Evolutionary conservation across 2,329 filamentous ascomycete genomes (phyloP), one percentile per base, ranked within the genome.

Genomic region (Colletotrichum cuscutae): DNA sequence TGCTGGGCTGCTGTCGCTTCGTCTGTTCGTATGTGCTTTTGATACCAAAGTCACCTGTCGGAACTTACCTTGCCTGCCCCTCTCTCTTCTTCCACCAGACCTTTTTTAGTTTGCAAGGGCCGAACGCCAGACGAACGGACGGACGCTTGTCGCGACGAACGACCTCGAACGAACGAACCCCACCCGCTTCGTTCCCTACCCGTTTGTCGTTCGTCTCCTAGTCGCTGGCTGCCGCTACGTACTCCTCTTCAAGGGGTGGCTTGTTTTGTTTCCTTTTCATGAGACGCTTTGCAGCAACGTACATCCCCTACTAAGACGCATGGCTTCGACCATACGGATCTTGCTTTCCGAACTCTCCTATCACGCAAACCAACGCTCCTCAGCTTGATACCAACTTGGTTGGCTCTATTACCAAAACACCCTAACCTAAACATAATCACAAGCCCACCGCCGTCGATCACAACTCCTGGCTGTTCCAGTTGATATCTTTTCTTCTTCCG

Each of bases 81-180:
- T n/a, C 42, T 53, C 52, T 56, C 24, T 26, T 56, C 53, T 56
- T 56, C 26, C 22, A 49, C 42, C 42, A 49, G 42, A 49, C 42
- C 42, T 49, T 49, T 49, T 49, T 49, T 11, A 49, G 42, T 22
- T 42, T 13, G 37, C 26, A 62, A 62, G 57, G 63, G 64, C 64
- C 68, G 68, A 62, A 68, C 49, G 35, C 68, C 68, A 62, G 64
- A 68, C 68, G 68, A 46, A 68, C 68, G 52, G 62, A 57, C 68
- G 57, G 53, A 56, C 35, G 30, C 30, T 65, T 28, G 28, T 68
- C 65, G 58, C 42, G 46, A 49, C 64, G 46, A 71, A 62, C 63
- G 65, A 62, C 46, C 46, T 53, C 19, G 26, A 15, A 49, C 30
- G 26, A 15, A 49, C 30, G 35, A 37, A 53, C 32, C 46, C 61